Conservation (phyloP, 2,329 filamentous ascomycete genomes). For the Iodosphaeria phyllophila region DNA sequence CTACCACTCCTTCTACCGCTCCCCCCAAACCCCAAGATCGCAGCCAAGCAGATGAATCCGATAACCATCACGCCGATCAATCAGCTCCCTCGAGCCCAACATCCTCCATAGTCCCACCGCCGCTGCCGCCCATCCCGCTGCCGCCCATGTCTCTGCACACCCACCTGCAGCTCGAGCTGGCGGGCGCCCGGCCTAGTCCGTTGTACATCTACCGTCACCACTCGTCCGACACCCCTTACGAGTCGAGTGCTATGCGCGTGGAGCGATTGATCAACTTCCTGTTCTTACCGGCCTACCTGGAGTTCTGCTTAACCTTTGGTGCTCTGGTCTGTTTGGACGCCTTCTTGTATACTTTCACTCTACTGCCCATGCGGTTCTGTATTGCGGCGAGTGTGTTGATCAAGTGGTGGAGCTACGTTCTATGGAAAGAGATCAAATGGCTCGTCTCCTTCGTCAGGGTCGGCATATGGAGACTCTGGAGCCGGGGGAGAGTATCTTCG, state of each 20-base stretch:
- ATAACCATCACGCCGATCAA: constrained; percentile 1
- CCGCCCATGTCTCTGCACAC: constrained; percentile 50
- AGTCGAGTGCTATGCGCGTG: constrained; percentile 82
- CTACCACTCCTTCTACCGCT: constrained; percentile 4
- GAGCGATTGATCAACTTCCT: constrained; percentile 83
- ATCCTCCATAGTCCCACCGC: constrained; percentile 10
- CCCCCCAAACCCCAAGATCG: constrained; percentile 5
- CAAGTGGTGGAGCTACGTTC: constrained; percentile 58
- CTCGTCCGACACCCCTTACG: constrained; percentile 51
- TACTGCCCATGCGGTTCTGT: constrained; percentile 73
- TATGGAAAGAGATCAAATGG: constrained; percentile 54
- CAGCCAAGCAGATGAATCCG: too few species aligned
- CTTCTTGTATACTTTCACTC: constrained; percentile 94
- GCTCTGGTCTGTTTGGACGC: constrained; percentile 82
- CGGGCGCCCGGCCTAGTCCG: constrained; percentile 40
- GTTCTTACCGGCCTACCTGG: constrained; percentile 61
- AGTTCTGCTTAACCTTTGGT: constrained; percentile 74
- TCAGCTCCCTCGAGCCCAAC: too few species aligned
- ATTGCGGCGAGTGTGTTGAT: constrained; percentile 61
- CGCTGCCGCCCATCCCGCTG: constrained; percentile 29
- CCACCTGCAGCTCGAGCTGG: constrained; percentile 44
- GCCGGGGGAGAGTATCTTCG: constrained; percentile 35
- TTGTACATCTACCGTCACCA: constrained; percentile 46
- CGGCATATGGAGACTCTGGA: constrained; percentile 66
- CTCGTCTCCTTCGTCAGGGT: constrained; percentile 60